Evolutionary conservation across 495 filamentous ascomycete species (phyloP), one percentile per base, ranked within the genome.

Genomic region (Penicillium psychrofluorescens): DNA sequence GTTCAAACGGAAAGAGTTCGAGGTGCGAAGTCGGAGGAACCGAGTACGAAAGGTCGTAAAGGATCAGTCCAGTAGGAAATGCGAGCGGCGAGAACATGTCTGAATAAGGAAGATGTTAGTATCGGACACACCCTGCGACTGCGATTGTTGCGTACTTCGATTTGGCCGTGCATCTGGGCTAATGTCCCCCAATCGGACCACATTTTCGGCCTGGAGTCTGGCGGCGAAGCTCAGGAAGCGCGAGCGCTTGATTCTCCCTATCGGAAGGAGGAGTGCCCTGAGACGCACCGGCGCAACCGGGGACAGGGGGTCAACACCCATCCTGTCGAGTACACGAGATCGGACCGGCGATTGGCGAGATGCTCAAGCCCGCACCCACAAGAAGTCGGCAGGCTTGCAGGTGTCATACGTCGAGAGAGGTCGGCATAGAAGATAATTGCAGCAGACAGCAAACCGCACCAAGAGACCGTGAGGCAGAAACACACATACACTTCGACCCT

Each of bases 71-170:
- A 46, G 80, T 79, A 8, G 91, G 91, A 61, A 95, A 97, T 2
- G 88, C 89, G 50, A 95, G 72, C 22, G 92, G 92, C 35, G 89
- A 94, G 62, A 98, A 95, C 83, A 95, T 90, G 56, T 89, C 90
- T 95, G 57, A 47, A 48, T 44, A 51, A 47, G 35, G 38, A 41
- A 75, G 64, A 46, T 48, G 36, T 29, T 9, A 22, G 8, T n/a
- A 4, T 22, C 31, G 8, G 12, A 41, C 7, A 12, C 29, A n/a
- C 13, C 12, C 13, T 29, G n/a, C 11, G 2, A 29, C 7, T 14
- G 35, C 29, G 32, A 29, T 32, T 28, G 50, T 41, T 28, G 49
- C 84, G 54, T 82, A 95, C 88, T 94, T 74, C 88, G 81, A 65
- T 95, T 85, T 47, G 89, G 88, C 40, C 86, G 79, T 59, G 74